Base-by-base conservation (phyloP, 148 eudicot species). In the Camellia japonica region DNA sequence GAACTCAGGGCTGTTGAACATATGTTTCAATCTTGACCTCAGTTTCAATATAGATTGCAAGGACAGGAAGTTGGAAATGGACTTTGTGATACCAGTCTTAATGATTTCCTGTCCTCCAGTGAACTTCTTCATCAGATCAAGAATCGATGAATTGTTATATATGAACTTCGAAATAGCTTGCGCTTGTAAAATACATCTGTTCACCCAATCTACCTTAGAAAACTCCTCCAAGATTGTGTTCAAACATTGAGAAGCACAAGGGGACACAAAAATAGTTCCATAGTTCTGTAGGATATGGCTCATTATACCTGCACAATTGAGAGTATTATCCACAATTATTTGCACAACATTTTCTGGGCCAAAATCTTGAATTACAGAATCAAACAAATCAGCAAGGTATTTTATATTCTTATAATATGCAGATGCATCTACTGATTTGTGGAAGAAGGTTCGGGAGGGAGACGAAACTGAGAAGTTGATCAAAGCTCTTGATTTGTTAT, bases 321-420 rank as follows among this genome's bases (percentile, higher is more conserved):
- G 90, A 51, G 86, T 83, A 75, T 89, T 91, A 69, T 95, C 99
- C 83, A 95, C 73, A 43, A 95, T 92, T 70, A 95, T 81, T 82
- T 95, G 99, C 64, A 93, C 97, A 65, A 95, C 89, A 79, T 93
- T 95, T 67, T 93, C 99, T 12, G 90, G 84, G 64, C 99, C 99
- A 64, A 93, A 86, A 72, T 95, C 91, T 84, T 90, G 93, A 81
- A 95, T 89, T 38, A 93, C 90, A 10, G 98, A 90, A 83, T 92
- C 97, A 79, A 95, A 93, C 52, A 92, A 75, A 86, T 95, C 98
- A 69, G 90, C 87, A 67, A 93, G 84, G 74, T 83, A 88, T 78
- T 93, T 95, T 15, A 78, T 64, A 77, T 87, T 93, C 87, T 91
- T 95, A 82, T 85, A 92, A 83, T 88, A 91, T 0, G 95, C 86